A percentile compares a stretch with the other conserved stretches of the same genome.
Conservation (phyloP, 306 rosid species). For the Nissolia schottii region DNA sequence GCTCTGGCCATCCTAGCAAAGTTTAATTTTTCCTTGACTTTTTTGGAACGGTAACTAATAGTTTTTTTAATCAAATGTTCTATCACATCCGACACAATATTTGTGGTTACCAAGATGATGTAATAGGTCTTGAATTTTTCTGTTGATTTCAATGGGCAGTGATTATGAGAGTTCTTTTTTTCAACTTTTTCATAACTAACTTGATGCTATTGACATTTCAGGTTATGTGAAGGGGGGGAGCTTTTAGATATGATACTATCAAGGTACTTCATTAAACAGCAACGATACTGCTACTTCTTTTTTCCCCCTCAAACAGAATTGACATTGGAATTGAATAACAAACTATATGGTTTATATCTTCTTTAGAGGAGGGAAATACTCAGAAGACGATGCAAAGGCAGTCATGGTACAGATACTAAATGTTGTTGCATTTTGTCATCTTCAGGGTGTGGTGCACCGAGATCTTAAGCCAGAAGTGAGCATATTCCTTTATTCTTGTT, state of each 20-base stretch:
- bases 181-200: not conserved
- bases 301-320: not conserved
- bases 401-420: constrained; percentile 94
- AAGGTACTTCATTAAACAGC: constrained; percentile 50
- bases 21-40: not conserved
- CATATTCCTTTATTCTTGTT: constrained; percentile 11
- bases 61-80: not conserved
- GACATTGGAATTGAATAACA: constrained; percentile 19
- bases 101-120: not conserved
- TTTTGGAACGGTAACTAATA: not conserved
- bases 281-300: not conserved
- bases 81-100: not conserved
- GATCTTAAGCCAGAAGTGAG: constrained; percentile 99
- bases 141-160: not conserved
- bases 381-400: constrained; percentile 94
- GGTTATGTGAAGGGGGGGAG: constrained; percentile 99
- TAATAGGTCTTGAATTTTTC: not conserved
- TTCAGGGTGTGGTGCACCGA: constrained; percentile 99
- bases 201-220: constrained; percentile 38
- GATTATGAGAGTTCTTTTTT: not conserved
- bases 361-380: constrained; percentile 90
- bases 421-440: constrained; percentile 95
- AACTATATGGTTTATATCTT: constrained; percentile 22
- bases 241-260: constrained; percentile 94
- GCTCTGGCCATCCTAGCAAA: not conserved